Conservation (phyloP, 2,329 filamentous ascomycete species). For the Venturia carpophila region DNA sequence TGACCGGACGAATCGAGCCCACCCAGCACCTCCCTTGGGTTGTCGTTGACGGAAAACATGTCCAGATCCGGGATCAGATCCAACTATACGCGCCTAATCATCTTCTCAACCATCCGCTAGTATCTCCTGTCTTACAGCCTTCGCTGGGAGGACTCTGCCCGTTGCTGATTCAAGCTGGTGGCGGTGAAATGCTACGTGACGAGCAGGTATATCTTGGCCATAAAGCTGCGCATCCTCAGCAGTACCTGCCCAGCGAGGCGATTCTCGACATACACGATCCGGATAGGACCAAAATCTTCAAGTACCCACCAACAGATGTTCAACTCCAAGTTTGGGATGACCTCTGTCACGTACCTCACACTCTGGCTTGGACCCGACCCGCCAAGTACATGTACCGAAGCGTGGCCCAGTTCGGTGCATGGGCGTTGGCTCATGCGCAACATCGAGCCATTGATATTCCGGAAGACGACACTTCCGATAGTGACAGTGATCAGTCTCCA, state of each 20-base stretch:
- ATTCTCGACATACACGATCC: conserved; percentile 57
- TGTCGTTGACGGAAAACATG: conserved; percentile 56
- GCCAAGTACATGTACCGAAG: conserved; percentile 95
- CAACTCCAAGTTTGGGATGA: conserved; percentile 96
- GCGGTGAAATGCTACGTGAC: conserved; percentile 81
- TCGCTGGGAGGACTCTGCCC: conserved; percentile 86
- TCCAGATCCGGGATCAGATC: conserved; percentile 83
- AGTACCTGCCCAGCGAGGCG: conserved; percentile 56
- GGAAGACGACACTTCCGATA: conserved; percentile 71
- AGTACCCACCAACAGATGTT: conserved; percentile 77
- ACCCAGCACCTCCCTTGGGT: conserved; percentile 10
- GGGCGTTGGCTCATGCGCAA: conserved; percentile 79
- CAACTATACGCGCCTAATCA: conserved; percentile 83
- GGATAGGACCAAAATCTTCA: conserved; percentile 45
- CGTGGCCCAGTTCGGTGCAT: conserved; percentile 86
- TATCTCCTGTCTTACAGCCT: conserved; percentile 81
- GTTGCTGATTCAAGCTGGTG: conserved; percentile 75
- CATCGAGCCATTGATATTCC: conserved; percentile 70
- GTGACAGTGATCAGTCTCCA: conserved; percentile 11
- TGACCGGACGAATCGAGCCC: conserved; percentile 6
- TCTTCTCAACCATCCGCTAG: conserved; percentile 75
- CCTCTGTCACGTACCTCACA: conserved; percentile 84
- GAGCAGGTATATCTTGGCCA: conserved; percentile 95
- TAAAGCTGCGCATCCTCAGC: conserved; percentile 77
- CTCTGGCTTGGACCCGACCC: conserved; percentile 89